Evolutionary conservation across 768 basidiomycete species (phyloP), one percentile per base, ranked within the genome.

Genomic region (Lyophyllum atratum): DNA sequence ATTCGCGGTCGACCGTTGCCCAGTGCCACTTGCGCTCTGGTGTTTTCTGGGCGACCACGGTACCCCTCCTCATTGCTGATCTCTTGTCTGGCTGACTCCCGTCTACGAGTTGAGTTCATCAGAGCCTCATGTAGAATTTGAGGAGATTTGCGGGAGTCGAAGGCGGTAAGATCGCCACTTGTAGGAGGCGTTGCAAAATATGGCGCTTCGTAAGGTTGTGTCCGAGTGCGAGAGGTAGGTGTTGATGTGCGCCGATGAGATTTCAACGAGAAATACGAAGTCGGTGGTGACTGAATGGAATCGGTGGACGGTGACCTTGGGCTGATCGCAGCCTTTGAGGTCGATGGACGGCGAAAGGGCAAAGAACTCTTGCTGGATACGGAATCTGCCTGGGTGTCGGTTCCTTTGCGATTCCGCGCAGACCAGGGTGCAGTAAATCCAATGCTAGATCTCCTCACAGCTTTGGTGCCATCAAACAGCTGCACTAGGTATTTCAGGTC

Each of bases 161-260:
- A 58, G 43, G 49, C 49, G 21, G 29, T 46, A 25, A 59, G 56
- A 24, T 69, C 66, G 12, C 69, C 53, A 29, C 68, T 46, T 19
- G 68, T 58, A 7, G 78, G 78, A 10, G 77, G 78, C 24, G 70
- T 59, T 1, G 77, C 78, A 58, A 79, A 79, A 70, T 79, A 78
- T 6, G 78, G 77, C 26, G 78, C 74, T 45, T 72, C 76, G 52
- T 80, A 80, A 4, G 78, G 78, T 34, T 62, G 69, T 15, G 78
- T 80, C 24, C 78, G 68, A 43, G 71, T 70, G 28, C 65, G 55
- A 19, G 64, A 45, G 43, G 68, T 61, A 15, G 76, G 74, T 8
- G 69, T 59, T 5, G 76, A 72, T 2, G 59, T 58, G 26, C 72
- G 70, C 49, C 72, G 64, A 33, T 70, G 63, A 25, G 62, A 21